Percentiles rank a stretch among this genome's conserved stretches.
phyloP scores from a whole-genome alignment of 495 filamentous ascomycete species.

The Penicillium flavigenum region DNA sequence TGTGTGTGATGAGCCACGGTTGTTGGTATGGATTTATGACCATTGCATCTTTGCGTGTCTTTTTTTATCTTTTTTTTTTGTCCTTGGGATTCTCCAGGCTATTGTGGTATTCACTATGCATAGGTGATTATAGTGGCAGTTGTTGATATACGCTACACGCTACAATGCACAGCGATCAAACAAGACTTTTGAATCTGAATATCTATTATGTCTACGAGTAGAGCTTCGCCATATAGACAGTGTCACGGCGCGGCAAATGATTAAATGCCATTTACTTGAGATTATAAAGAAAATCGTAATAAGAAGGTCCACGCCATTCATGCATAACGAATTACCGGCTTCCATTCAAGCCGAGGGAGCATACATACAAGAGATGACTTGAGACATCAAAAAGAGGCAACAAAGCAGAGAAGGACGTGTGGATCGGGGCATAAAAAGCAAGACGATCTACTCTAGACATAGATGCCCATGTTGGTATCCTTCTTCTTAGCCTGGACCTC shows the following conservation, averaged over 20 bases:
- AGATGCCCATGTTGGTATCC: slow-evolving; percentile 65
- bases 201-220: not conserved
- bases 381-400: slow-evolving; percentile 6
- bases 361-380: slow-evolving; percentile 34
- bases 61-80: slow-evolving; percentile 11
- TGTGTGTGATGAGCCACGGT: slow-evolving; percentile 12
- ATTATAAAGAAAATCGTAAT: not conserved
- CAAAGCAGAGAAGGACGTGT: slow-evolving; percentile 16
- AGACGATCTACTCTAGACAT: slow-evolving; percentile 37
- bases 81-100: not conserved
- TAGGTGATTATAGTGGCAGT: not conserved
- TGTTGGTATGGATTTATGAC: slow-evolving; percentile 22
- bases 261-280: not conserved
- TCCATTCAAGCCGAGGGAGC: slow-evolving; percentile 19
- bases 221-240: not conserved
- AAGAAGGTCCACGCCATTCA: slow-evolving; percentile 4
- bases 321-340: slow-evolving; percentile 30
- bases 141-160: not conserved
- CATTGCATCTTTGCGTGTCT: slow-evolving; percentile 18
- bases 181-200: not conserved
- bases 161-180: slow-evolving; percentile 3
- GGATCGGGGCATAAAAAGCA: slow-evolving; percentile 4
- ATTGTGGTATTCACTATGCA: not conserved
- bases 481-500: slow-evolving; percentile 99
- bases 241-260: not conserved